Percentiles rank a stretch among this genome's conserved stretches.
Conservation (phyloP, 331 rosid genomes). For the Quercus phellos region DNA sequence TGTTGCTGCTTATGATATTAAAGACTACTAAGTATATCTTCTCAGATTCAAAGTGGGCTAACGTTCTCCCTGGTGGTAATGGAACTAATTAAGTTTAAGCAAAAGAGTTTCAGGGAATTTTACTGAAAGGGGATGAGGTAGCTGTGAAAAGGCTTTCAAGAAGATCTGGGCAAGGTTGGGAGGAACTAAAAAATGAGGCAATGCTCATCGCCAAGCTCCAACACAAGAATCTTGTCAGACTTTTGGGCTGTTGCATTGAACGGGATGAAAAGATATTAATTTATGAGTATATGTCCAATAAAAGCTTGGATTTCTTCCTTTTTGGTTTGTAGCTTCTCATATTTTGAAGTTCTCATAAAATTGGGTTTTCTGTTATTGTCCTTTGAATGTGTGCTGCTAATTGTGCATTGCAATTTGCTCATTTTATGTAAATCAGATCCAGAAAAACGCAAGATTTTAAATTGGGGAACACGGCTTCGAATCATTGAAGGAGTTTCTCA, state of each 20-base stretch:
- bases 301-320: background rate
- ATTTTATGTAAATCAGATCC: background rate
- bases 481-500: background rate
- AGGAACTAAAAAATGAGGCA: slow-evolving; percentile 27
- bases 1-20: background rate
- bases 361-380: background rate
- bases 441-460: background rate
- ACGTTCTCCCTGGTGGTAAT: background rate
- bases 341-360: background rate
- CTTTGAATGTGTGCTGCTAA: background rate
- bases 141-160: slow-evolving; percentile 29
- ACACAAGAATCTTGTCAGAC: background rate
- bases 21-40: too few species aligned
- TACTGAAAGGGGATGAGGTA: slow-evolving; percentile 25
- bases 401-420: background rate
- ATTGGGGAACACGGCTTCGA: background rate
- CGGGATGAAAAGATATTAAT: background rate
- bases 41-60: background rate
- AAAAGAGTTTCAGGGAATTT: slow-evolving; percentile 11
- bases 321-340: background rate
- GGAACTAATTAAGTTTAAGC: background rate
- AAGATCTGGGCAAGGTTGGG: slow-evolving; percentile 37
- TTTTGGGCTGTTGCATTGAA: background rate
- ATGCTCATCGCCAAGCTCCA: background rate
- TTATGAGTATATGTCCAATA: background rate